These are phyloP conservation scores for Rhodomyrtus tomentosa DNA, from an alignment of 345 rosid genomes.

Conservation along the genomic window DNA sequence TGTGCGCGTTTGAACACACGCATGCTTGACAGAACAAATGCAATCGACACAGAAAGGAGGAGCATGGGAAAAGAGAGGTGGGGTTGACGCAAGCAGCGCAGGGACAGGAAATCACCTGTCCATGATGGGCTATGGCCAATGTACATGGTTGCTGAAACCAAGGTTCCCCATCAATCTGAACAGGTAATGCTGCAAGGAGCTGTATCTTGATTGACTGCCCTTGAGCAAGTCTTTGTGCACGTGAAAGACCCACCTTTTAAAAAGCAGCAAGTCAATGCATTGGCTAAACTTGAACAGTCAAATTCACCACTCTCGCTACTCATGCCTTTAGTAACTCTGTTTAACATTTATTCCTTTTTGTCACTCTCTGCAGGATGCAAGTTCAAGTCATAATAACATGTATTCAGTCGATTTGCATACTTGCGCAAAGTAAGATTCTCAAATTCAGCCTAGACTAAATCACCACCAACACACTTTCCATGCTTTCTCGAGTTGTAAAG, in stretches of 20 bases:
- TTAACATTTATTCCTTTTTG: neutral
- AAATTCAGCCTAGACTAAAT: neutral
- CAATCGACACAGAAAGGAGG: neutral
- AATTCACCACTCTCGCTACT: neutral
- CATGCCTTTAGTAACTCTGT: neutral
- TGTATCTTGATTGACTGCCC: slow-evolving; percentile 81
- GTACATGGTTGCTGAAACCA: slow-evolving; percentile 83
- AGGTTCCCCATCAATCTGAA: slow-evolving; percentile 93
- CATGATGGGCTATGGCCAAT: slow-evolving; percentile 67
- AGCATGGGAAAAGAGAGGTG: neutral
- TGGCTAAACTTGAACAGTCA: neutral
- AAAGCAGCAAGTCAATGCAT: neutral
- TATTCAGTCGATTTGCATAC: neutral
- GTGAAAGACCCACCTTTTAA: slow-evolving; percentile 79
- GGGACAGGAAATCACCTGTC: slow-evolving; percentile 48
- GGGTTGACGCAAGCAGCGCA: neutral
- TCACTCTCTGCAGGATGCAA: neutral
- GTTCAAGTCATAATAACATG: neutral
- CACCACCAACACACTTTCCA: neutral
- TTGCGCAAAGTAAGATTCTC: neutral
- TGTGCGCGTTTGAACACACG: neutral
- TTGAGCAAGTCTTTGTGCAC: slow-evolving; percentile 87
- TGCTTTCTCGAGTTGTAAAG: neutral
- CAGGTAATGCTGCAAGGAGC: slow-evolving; percentile 68
- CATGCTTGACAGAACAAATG: neutral